Base-by-base conservation (phyloP, 257 asterid genomes). In the Plantago major region DNA sequence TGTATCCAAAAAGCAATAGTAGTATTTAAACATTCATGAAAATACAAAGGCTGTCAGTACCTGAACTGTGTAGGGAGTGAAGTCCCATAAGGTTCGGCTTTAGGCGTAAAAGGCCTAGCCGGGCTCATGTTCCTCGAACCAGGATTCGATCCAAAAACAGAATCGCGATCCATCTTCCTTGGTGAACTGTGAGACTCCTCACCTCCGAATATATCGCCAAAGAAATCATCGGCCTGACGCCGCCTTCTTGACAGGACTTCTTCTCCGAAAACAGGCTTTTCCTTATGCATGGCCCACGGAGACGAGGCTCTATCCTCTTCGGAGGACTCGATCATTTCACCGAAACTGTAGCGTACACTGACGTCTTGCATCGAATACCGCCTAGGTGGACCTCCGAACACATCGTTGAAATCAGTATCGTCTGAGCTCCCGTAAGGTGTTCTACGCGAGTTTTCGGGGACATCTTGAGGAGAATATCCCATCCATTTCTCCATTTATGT, bases 381-480 rank as follows among this genome's bases (percentile, higher is more conserved):
- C 84, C 86, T 66, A 0, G 98, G 98, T 0, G 98, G 98, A 12
- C 95, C 97, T 13, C 98, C 98, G 33, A 88, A 91, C 1, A 91
- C 98, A 54, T 91, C 97, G 18, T 81, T 74, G 66, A 86, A 91
- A 71, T 91, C 90, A 81, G 71, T 52, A 9, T 75, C 94, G 1
- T 77, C 95, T 7, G 81, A 64, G 65, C 59, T 66, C 7, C 51
- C 17, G 37, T 56, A 30, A 2, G 70, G 59, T 45, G 58, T 42
- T 49, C 46, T 69, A 3, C 71, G 22, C 16, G 83, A 63, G 51
- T 33, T 66, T 4, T 46, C 67, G 19, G 65, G 61, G 11, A 73
- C 67, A 11, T 63, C 66, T 5, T 46, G 67, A 42, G 70, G 62
- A 65, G 67, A 64, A 26, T 57, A 67, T 42, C 74, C 84, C 47